A percentile compares a stretch with the other conserved stretches of the same genome.
Conservation (phyloP, 768 basidiomycete genomes). For the Lentinula edodes region DNA sequence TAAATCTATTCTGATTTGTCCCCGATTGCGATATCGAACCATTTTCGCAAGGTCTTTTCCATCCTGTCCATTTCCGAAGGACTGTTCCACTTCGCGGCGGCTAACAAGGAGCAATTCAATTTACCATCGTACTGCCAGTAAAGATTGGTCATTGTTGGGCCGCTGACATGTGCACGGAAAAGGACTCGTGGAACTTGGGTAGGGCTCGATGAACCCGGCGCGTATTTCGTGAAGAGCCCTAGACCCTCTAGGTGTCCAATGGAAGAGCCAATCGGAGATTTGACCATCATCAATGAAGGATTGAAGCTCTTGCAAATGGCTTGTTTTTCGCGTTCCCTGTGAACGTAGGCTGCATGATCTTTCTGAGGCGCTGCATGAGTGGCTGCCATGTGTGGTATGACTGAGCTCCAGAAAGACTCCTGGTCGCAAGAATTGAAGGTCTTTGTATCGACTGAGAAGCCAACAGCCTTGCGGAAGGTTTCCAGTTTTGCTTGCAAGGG, state of each 20-base stretch:
- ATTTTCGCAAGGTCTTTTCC: neutral
- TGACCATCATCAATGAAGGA: neutral
- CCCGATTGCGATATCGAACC: neutral
- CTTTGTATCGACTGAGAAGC: neutral
- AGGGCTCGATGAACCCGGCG: neutral
- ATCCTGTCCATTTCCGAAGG: neutral
- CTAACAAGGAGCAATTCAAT: neutral
- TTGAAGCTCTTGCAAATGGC: neutral
- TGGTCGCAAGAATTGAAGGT: neutral
- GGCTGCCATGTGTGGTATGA: neutral
- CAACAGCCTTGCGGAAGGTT: neutral
- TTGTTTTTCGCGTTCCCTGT: neutral
- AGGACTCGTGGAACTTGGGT: neutral
- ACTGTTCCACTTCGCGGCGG: neutral
- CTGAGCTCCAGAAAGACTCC: neutral
- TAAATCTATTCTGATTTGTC: neutral
- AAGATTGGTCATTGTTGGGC: neutral
- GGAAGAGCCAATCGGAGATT: neutral
- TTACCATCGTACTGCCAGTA: neutral
- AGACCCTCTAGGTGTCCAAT: neutral
- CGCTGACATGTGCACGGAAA: neutral
- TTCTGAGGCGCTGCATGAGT: neutral
- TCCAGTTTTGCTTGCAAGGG: neutral
- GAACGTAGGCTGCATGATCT: neutral
- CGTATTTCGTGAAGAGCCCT: neutral